Base-by-base conservation (phyloP, 1,284 basidiomycete genomes). In the Ceratobasidium sp. region DNA sequence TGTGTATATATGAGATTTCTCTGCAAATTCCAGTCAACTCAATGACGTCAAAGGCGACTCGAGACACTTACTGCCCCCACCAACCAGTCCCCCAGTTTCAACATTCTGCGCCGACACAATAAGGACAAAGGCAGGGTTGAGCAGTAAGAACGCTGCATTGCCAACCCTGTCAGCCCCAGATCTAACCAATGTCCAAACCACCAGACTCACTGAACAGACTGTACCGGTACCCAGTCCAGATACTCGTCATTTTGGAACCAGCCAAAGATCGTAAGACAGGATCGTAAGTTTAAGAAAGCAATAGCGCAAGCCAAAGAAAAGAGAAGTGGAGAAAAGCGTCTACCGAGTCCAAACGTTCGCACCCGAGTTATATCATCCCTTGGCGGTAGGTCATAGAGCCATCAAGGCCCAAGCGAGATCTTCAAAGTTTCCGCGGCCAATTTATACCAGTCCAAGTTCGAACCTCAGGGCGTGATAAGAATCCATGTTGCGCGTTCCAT, bases 151-250 rank as follows among this genome's bases (percentile, higher is more conserved):
- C 19, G 48, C 65, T 68, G 29, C 4, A 24, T 13, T 13, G 11
- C 8, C 19, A 6, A 29, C 31, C 19, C 5, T 29, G 37, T 68
- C 37, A 54, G 19, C 41, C 31, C 29, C 56, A 13, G 7, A 41
- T 39, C 39, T 29, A 4, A n/a, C n/a, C 34, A 19, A 24, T 8
- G 48, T 24, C 48, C 14, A 22, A 37, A 6, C 19, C 8, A n/a
- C 14, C 6, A 31, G 24, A 68, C 65, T 68, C 34, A 68, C 65
- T 24, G 27, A 68, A 51, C 34, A 68, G 34, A 54, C 22, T 31
- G 51, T 56, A 68, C 51, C 65, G 65, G 65, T 68, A 68, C 53
- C 65, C 65, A 68, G 65, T 51, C 65, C 65, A 68, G 39, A 56
- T 27, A 43, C 31, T 68, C 51, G 65, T 49, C 65, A 68, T 68